Conservation (phyloP, 1,139 yeast genomes). For the Yarrowia galli region DNA sequence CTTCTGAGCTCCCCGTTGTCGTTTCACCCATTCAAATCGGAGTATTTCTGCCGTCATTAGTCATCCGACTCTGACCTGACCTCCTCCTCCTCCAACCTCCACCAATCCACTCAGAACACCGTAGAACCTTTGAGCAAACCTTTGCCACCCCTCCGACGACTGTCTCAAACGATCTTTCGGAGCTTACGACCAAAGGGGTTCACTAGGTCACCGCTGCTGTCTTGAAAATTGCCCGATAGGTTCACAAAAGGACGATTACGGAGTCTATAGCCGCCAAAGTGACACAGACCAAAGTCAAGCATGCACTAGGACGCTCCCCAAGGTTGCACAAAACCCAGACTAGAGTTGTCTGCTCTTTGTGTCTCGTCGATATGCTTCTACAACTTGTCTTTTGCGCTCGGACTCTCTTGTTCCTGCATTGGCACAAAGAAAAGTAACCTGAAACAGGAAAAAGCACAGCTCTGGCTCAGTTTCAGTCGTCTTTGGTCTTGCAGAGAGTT, state of each 20-base stretch:
- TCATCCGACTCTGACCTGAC: no score
- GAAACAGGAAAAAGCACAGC: background rate
- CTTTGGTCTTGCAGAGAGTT: background rate
- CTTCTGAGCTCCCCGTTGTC: no score
- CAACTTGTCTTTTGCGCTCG: background rate
- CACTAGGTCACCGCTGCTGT: background rate
- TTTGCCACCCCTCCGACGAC: background rate
- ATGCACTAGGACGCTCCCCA: background rate
- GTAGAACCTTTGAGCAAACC: background rate
- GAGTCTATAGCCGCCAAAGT: background rate
- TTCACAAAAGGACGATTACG: background rate
- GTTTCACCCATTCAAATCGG: no score
- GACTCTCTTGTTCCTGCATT: constrained; percentile 4
- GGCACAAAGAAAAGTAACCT: background rate
- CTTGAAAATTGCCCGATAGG: constrained; percentile 1
- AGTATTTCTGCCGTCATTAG: no score
- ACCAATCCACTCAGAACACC: background rate
- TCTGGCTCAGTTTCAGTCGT: background rate
- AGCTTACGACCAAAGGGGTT: background rate
- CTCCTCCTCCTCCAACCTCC: background rate
- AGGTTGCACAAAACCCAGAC: background rate
- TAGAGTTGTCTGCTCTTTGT: constrained; percentile 12
- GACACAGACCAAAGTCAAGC: constrained; percentile 4
- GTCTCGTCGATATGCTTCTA: background rate
- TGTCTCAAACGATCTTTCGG: background rate